Percentiles rank a stretch among this genome's conserved stretches.
Evolutionary conservation across 805 yeast species (phyloP).

Genomic region (Saccharomycodes ludwigii): DNA sequence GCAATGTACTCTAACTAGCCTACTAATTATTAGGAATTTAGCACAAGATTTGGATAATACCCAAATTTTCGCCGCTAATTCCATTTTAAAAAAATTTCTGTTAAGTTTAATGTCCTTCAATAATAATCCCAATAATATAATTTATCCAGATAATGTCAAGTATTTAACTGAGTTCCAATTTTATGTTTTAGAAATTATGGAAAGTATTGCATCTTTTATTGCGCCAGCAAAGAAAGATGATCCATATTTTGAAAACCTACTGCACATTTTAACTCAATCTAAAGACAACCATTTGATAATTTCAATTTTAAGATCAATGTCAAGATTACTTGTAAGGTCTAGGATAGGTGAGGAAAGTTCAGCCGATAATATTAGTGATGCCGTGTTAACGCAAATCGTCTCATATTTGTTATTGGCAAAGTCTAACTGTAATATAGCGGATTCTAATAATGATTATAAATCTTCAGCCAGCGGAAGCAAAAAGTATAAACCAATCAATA

Average conservation of each 20-base stretch:
- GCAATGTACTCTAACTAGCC: conserved; percentile 26
- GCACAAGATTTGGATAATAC: conserved; percentile 79
- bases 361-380: conserved; percentile 34
- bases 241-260: conserved; percentile 35
- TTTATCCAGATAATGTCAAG: conserved; percentile 22
- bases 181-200: conserved; percentile 69
- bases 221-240: conserved; percentile 66
- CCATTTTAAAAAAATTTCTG: conserved; percentile 1
- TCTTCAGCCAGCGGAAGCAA: too few relatives aligned
- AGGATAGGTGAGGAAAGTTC: conserved; percentile 35
- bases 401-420: conserved; percentile 48
- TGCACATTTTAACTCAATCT: conserved; percentile 35
- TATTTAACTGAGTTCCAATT: conserved; percentile 45
- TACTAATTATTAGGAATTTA: conserved; percentile 61
- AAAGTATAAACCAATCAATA: too few relatives aligned
- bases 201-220: conserved; percentile 70
- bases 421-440: too few relatives aligned
- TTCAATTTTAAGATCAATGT: conserved; percentile 60
- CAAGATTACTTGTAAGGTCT: conserved; percentile 64
- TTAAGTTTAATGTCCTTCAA: conserved; percentile 8
- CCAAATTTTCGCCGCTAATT: conserved; percentile 37
- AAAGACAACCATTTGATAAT: conserved; percentile 61
- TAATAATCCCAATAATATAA: conserved; percentile 14
- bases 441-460: too few relatives aligned
- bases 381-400: conserved; percentile 40